Base-by-base conservation (phyloP, 192 early-diverging fungal genomes). In the Mortierella claussenii region DNA sequence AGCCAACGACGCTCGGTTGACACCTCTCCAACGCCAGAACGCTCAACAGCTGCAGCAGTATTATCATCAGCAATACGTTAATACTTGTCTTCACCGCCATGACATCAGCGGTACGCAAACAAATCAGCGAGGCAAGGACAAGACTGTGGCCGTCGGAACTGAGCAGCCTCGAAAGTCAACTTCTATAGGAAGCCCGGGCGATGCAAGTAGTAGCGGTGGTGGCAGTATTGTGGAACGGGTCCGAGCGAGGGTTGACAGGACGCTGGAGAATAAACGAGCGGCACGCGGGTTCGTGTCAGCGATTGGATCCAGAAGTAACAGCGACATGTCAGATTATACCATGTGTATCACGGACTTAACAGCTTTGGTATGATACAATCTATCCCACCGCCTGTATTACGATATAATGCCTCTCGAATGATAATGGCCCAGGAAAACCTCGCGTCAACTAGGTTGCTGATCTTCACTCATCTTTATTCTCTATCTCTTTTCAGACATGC, bases 21-120 rank as follows among this genome's bases (percentile, higher is more conserved):
- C 75, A 2, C 37, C 59, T 6, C 23, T 50, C n/a, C 75, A 69
- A 27, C 56, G 75, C 17, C 40, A 23, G 60, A 66, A 78, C 50
- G 75, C 75, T 21, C 43, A 59, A 36, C 68, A 40, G 1, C 60
- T 78, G 4, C 66, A 68, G 18, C 42, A 63, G 5, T 67, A 69
- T 27, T 68, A 62, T 32, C 61, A 69, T 36, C 50, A 32, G 42
- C 66, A 78, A 26, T 63, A 69, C 30, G 9, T 49, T 13, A 30
- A 63, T 5, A 59, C 32, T 30, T 78, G 65, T 42, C 54, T 69
- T 31, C 30, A 57, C 47, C 27, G 40, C 34, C 24, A 49, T 5
- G 21, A 13, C 47, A 49, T 12, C 17, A 52, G 33, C 27, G n/a
- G n/a, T n/a, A n/a, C n/a, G n/a, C n/a, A n/a, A n/a, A n/a, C n/a